Conservation (phyloP, 768 basidiomycete species). For the Ramaria sp. region DNA sequence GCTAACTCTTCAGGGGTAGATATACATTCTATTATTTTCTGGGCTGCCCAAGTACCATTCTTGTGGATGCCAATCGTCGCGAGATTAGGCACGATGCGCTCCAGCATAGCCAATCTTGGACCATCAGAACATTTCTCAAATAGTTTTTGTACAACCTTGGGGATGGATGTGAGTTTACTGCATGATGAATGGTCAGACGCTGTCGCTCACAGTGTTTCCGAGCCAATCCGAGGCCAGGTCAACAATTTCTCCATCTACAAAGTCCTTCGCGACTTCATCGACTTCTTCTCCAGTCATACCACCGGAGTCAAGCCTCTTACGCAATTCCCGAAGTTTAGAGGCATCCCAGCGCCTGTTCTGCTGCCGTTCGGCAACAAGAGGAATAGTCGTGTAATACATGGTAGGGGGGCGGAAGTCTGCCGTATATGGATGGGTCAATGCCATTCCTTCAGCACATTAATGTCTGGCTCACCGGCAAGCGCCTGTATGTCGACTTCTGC, state of each 20-base stretch:
- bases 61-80: slow-evolving; percentile 99
- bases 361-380: slow-evolving; percentile 74
- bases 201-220: slow-evolving; percentile 72
- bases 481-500: slow-evolving; percentile 79
- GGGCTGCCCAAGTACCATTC: slow-evolving; percentile 99
- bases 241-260: slow-evolving; percentile 90
- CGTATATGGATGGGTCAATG: background rate
- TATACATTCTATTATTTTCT: slow-evolving; percentile 97
- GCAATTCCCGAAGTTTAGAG: slow-evolving; percentile 83
- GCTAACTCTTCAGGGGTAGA: slow-evolving; percentile 77
- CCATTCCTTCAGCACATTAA: background rate
- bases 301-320: slow-evolving; percentile 89
- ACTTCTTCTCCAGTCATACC: slow-evolving; percentile 77
- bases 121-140: slow-evolving; percentile 79
- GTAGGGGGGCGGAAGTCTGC: slow-evolving; percentile 85
- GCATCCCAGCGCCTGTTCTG: slow-evolving; percentile 90
- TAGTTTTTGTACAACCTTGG: slow-evolving; percentile 90
- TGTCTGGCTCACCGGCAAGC: slow-evolving; percentile 61
- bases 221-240: slow-evolving; percentile 97
- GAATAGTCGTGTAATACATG: slow-evolving; percentile 95
- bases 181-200: background rate
- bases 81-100: slow-evolving; percentile 85
- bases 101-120: slow-evolving; percentile 83
- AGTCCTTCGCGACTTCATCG: slow-evolving; percentile 81
- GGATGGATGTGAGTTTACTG: background rate